These are phyloP conservation scores for Fragilariopsis cylindrus DNA, from an alignment of 108 stramenopile genomes.

Conservation along the genomic window DNA sequence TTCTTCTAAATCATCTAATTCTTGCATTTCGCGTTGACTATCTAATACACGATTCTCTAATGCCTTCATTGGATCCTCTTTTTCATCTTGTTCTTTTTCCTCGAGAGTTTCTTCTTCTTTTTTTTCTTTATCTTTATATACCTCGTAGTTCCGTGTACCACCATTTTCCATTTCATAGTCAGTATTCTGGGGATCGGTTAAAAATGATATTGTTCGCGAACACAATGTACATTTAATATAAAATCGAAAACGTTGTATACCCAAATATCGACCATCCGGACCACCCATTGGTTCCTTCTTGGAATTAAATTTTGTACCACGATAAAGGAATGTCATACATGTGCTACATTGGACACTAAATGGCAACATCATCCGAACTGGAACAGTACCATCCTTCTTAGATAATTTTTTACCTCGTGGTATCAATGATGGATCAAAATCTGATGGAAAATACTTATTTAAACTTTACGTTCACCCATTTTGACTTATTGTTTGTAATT, in stretches of 20 bases:
- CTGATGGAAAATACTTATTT: conserved; percentile 96
- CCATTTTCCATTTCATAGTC: conserved; percentile 97
- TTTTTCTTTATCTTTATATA: conserved; percentile 87
- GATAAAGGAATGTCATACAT: conserved; percentile 94
- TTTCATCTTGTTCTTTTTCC: conserved; percentile 81
- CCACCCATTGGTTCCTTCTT: conserved; percentile 92
- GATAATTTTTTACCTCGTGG: conserved; percentile 81
- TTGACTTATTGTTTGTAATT: conserved; percentile 22
- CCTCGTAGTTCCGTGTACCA: conserved; percentile 94
- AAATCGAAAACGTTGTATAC: conserved; percentile 92
- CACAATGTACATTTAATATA: conserved; percentile 96
- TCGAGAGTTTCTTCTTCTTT: conserved; percentile 47
- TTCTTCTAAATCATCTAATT: conserved; percentile 93
- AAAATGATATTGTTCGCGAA: conserved; percentile 84
- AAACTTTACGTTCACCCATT: conserved; percentile 99
- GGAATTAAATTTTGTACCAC: conserved; percentile 96
- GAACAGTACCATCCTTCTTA: conserved; percentile 82
- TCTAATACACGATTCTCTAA: conserved; percentile 95
- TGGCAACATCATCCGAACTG: conserved; percentile 98
- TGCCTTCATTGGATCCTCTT: conserved; percentile 91
- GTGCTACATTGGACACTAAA: conserved; percentile 92
- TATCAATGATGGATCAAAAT: conserved; percentile 94
- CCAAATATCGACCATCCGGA: conserved; percentile 88
- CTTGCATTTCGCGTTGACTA: conserved; percentile 94
- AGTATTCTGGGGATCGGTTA: conserved; percentile 95